Conservation (phyloP, 2,329 filamentous ascomycete genomes). For the Aspergillus fumigatus region DNA sequence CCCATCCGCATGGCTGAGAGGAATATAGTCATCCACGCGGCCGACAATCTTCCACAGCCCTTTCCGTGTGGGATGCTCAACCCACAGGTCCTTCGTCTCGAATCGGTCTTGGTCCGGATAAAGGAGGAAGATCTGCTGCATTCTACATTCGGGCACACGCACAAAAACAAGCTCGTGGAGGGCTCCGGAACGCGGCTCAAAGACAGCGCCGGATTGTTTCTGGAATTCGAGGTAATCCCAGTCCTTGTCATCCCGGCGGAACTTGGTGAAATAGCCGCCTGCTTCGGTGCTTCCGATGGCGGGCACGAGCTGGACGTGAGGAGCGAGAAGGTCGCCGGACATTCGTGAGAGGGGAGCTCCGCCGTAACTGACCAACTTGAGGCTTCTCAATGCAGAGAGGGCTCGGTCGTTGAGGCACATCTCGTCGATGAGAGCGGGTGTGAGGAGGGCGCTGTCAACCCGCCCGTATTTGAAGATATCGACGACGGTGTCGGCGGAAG, state of each 20-base stretch:
- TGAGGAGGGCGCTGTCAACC: constrained; percentile 14
- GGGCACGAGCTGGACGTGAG: constrained; percentile 12
- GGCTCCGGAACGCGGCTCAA: constrained; percentile 10
- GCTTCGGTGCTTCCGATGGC: constrained; percentile 23
- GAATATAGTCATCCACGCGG: constrained; percentile 16
- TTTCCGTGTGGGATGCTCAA: constrained; percentile 18
- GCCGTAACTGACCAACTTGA: constrained; percentile 15
- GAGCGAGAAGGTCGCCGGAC: constrained; percentile 19
- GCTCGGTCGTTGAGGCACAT: constrained; percentile 10
- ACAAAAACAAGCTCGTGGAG: constrained; percentile 22
- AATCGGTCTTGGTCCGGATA: constrained; percentile 17
- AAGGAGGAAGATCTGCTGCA: constrained; percentile 18
- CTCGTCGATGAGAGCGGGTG: constrained; percentile 20
- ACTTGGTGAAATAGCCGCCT: constrained; percentile 13
- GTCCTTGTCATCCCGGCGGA: constrained; percentile 7
- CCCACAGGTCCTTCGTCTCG: constrained; percentile 21
- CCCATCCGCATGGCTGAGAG: constrained; percentile 15
- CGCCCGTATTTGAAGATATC: constrained; percentile 15
- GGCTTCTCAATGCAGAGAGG: constrained; percentile 10
- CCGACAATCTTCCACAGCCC: constrained; percentile 23
- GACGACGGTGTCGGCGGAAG: constrained; percentile 8
- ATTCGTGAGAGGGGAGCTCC: constrained; percentile 23
- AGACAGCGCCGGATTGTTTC: constrained; percentile 8
- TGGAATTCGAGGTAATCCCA: constrained; percentile 20
- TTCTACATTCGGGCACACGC: constrained; percentile 7